Conservation (phyloP, 306 rosid genomes). For the Medicago lupulina region DNA sequence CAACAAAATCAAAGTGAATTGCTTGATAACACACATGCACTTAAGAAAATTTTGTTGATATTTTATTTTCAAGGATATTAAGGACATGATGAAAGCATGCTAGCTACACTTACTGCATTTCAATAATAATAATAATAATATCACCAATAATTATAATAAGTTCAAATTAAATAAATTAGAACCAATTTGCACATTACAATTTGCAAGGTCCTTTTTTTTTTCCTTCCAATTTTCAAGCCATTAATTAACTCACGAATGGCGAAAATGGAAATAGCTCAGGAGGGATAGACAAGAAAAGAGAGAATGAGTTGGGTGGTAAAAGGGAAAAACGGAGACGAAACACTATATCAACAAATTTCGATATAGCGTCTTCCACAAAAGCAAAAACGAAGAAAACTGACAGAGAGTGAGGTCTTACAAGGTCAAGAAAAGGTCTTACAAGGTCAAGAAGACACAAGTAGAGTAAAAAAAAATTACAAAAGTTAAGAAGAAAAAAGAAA, state of each 20-base stretch:
- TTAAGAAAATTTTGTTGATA: background rate
- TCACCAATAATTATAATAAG: background rate
- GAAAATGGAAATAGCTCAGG: conserved; percentile 78
- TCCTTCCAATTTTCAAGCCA: conserved; percentile 27
- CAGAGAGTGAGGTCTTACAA: conserved; percentile 74
- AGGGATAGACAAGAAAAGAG: conserved; percentile 99
- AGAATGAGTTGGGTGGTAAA: conserved; percentile 66
- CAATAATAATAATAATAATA: background rate
- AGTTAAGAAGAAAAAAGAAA: background rate
- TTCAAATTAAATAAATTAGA: background rate
- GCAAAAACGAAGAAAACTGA: conserved; percentile 33
- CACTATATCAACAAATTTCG: conserved; percentile 44
- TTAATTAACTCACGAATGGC: conserved; percentile 32
- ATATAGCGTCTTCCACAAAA: conserved; percentile 35
- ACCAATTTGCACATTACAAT: conserved; percentile 36
- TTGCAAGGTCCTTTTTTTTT: background rate
- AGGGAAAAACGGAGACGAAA: conserved; percentile 40
- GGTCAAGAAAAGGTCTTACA: conserved; percentile 99
- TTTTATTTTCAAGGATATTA: background rate
- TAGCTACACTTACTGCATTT: conserved; percentile 14
- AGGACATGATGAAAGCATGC: conserved; percentile 49
- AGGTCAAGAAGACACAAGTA: conserved; percentile 84
- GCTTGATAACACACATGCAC: too few relatives aligned
- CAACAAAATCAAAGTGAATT: too few relatives aligned
- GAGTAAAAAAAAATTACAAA: background rate